Percentiles rank a stretch among this genome's conserved stretches.
Conservation (phyloP, 208 protist genomes). For the Acanthamoeba lenticulata region DNA sequence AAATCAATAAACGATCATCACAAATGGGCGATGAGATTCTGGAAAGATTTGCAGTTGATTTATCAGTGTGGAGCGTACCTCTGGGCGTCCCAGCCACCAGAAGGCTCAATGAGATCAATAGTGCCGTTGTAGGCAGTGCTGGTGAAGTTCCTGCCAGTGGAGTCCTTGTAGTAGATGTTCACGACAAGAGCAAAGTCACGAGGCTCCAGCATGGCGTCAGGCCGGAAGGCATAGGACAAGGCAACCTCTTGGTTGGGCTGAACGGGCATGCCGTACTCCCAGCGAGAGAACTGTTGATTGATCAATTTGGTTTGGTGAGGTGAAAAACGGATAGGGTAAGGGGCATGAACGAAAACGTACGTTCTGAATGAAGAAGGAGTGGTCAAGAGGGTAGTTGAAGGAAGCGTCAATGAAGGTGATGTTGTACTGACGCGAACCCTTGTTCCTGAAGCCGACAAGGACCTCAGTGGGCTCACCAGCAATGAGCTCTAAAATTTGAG, state of each 20-base stretch:
- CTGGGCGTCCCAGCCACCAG: neutral
- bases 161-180: slow-evolving; percentile 14
- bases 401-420: slow-evolving; percentile 17
- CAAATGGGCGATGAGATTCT: neutral
- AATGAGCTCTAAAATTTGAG: neutral
- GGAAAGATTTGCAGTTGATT: neutral
- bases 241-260: neutral
- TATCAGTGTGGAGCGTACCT: neutral
- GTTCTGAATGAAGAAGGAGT: slow-evolving; percentile 15
- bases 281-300: neutral
- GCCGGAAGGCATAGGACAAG: neutral
- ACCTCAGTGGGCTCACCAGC: neutral
- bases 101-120: neutral
- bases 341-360: neutral
- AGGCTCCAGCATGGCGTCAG: slow-evolving; percentile 16
- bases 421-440: neutral
- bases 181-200: neutral
- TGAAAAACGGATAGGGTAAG: neutral
- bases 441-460: neutral
- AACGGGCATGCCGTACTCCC: slow-evolving; percentile 35
- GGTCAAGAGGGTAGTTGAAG: neutral
- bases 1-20: neutral
- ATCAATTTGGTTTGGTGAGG: too few relatives aligned
- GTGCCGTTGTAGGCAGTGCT: neutral
- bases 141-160: slow-evolving; percentile 7